Evolutionary conservation across 495 filamentous ascomycete species (phyloP).

Genomic region (Annulohypoxylon nitens): DNA sequence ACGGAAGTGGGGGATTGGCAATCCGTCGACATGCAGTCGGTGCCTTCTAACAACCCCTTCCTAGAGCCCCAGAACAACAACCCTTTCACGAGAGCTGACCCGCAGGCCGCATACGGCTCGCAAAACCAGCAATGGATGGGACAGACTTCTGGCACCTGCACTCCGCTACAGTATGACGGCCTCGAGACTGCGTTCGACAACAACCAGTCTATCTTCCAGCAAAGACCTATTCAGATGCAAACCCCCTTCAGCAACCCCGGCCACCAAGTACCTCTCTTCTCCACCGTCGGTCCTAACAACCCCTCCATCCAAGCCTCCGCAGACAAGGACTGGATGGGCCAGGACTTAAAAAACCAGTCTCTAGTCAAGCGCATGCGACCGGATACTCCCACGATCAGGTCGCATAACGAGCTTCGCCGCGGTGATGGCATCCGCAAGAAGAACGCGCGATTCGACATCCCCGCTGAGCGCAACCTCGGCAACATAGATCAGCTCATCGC

Average conservation of each 20-base stretch:
- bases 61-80: conserved; percentile 69
- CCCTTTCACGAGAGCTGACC: conserved; percentile 52
- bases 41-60: conserved; percentile 72
- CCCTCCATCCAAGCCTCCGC: conserved; percentile 65
- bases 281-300: conserved; percentile 58
- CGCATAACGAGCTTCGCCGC: conserved; percentile 82
- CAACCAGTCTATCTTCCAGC: conserved; percentile 65
- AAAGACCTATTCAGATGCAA: conserved; percentile 63
- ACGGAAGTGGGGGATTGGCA: conserved; percentile 74
- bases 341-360: conserved; percentile 69
- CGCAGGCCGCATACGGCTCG: conserved; percentile 55
- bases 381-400: conserved; percentile 78
- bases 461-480: conserved; percentile 88
- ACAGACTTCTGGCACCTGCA: conserved; percentile 65
- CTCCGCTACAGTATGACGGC: conserved; percentile 70
- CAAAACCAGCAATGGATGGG: conserved; percentile 72
- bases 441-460: conserved; percentile 98
- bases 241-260: conserved; percentile 66
- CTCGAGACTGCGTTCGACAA: conserved; percentile 73
- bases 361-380: conserved; percentile 78
- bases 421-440: conserved; percentile 98
- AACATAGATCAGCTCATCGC: conserved; percentile 96
- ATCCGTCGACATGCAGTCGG: conserved; percentile 67
- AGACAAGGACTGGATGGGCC: conserved; percentile 67
- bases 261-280: conserved; percentile 66